Conservation (phyloP, 2,329 filamentous ascomycete species). For the Chalaropsis thielavioides region DNA sequence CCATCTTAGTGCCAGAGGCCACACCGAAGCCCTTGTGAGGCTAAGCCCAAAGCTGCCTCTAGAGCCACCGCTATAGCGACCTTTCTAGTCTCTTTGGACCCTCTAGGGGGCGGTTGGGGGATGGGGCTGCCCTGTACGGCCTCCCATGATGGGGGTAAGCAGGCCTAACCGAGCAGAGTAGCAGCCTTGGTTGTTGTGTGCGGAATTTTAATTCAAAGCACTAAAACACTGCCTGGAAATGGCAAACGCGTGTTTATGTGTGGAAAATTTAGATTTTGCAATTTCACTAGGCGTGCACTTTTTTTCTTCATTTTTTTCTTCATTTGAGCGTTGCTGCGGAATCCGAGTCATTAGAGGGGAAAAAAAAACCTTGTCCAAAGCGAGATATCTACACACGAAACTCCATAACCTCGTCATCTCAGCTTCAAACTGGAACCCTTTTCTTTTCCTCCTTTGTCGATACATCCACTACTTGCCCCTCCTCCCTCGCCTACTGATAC, state of each 20-base stretch:
- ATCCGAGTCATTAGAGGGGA: not conserved
- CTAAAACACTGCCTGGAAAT: not conserved
- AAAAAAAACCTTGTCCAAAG: not conserved
- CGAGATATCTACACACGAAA: not conserved
- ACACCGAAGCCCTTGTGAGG: not conserved
- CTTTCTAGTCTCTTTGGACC: not conserved
- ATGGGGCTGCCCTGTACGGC: not conserved
- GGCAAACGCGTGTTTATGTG: not conserved
- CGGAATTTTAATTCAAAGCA: not conserved
- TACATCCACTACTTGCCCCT: no score
- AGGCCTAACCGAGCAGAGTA: no score
- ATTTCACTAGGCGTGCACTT: not conserved
- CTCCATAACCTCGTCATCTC: not conserved
- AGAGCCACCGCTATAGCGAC: not conserved
- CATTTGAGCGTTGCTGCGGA: not conserved
- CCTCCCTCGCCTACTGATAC: no score
- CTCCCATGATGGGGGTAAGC: not conserved
- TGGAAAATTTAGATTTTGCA: not conserved
- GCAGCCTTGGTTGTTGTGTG: not conserved
- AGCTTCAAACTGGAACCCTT: not conserved
- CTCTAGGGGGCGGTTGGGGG: not conserved
- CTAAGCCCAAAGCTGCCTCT: not conserved
- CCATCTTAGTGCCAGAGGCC: conserved; percentile 6
- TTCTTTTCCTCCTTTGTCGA: not conserved
- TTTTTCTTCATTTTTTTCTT: not conserved